phyloP scores from a whole-genome alignment of 768 basidiomycete genomes.

The Lactifluus volemus region DNA sequence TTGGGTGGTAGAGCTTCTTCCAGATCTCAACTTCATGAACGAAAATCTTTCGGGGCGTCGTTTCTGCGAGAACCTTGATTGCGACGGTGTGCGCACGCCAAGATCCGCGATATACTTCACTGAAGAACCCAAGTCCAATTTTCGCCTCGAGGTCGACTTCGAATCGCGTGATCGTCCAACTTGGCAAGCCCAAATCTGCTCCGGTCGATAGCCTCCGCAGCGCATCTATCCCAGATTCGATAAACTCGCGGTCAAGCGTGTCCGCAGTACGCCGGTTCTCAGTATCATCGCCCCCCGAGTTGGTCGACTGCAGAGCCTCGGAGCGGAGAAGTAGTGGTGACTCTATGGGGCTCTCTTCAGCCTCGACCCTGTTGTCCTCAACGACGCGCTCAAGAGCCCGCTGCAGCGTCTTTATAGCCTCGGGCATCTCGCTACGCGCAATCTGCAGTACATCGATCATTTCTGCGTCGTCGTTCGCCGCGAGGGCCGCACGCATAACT shows the following conservation, averaged over 20 bases:
- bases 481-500: conserved; percentile 50
- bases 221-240: conserved; percentile 66
- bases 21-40: conserved; percentile 63
- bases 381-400: conserved; percentile 47
- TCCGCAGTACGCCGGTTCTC: conserved; percentile 25
- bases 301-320: neutral
- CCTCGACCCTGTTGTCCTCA: conserved; percentile 26
- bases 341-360: conserved; percentile 12
- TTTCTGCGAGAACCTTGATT: conserved; percentile 61
- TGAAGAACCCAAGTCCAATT: conserved; percentile 69
- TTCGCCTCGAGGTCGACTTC: conserved; percentile 65
- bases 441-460: conserved; percentile 58
- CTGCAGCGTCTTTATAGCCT: conserved; percentile 75
- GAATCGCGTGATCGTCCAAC: conserved; percentile 76
- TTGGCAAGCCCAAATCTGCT: conserved; percentile 36
- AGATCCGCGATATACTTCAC: conserved; percentile 65
- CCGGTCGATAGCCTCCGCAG: conserved; percentile 48
- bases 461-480: conserved; percentile 50
- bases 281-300: neutral
- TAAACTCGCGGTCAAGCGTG: conserved; percentile 59
- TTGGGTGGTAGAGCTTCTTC: conserved; percentile 56
- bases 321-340: neutral
- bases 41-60: conserved; percentile 56
- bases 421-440: conserved; percentile 60
- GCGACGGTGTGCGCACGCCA: conserved; percentile 64